Base-by-base conservation (phyloP, 257 asterid genomes). In the Scutellaria barbata region DNA sequence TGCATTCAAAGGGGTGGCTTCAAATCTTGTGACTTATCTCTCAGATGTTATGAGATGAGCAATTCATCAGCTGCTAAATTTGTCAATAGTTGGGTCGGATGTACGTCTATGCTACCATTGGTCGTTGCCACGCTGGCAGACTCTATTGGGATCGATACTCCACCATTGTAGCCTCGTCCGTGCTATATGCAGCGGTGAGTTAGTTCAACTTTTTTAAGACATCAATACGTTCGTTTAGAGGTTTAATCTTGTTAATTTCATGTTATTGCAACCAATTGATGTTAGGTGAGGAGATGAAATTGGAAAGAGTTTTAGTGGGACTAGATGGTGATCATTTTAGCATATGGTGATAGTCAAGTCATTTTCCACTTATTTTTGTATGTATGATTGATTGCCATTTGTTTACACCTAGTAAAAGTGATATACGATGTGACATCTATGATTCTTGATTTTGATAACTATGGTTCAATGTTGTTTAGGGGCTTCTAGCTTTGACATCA, bases 1-100 rank as follows among this genome's bases (percentile, higher is more conserved):
- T 73, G 96, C 98, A 17, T 89, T 84, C 80, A 95, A 92, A 82
- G 98, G 99, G 72, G 97, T 95, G 88, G 93, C 95, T 1, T 86
- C 99, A 7, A 95, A 92, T 80, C 65, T 95, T 80, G 99, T 95
- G 45, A 89, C 95, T 0, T 95, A 92, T 75, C 82, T 95, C 0
- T 92, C 97, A 0, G 96, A 92, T 40, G 90, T 83, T 5, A 88
- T 81, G 73, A 75, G 63, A 85, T 95, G 99, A 88, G 86, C 74
- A 88, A 89, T 74, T 95, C 99, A 2, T 81, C 98, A 0, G 98
- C 98, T 0, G 99, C 99, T 1, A 92, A 88, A 72, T 83, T 73
- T 74, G 97, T 95, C 0, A 95, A 87, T 41, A 82, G 75, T 16
- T 95, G 99, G 99, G 85, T 87, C 2, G 99, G 99, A 3, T 76